Evolutionary conservation across 2,329 filamentous ascomycete genomes (phyloP), one percentile per base, ranked within the genome.

Genomic region (Claviceps pusilla): DNA sequence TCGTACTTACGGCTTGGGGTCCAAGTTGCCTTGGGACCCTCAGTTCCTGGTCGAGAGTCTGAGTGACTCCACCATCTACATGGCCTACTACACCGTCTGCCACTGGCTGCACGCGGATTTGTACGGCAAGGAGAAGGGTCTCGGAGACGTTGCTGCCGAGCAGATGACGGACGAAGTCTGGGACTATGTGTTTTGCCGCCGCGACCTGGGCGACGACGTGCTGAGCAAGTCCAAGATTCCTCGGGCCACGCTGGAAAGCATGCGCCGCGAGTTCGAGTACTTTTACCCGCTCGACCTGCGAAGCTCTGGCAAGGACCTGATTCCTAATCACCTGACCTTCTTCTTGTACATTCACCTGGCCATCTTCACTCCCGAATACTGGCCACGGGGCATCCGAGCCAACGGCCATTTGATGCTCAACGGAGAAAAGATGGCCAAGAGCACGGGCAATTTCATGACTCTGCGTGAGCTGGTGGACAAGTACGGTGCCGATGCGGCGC

Each of bases 391-490:
- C 58, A 78, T 97, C 60, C 86, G 93, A 59, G 84, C 87, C 58
- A 98, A 98, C 66, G 93, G 93, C 1, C 91, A 97, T 71, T 73
- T 97, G 64, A 82, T 95, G 69, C 77, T 98, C 59, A 98, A 98
- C 68, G 91, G 91, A 51, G 88, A 95, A 68, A 98, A 98, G 79
- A 98, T 98, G 93, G 86, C 83, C 68, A 98, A 98, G 76, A 91
- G 86, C 53, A 96, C 90, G 0, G 93, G 93, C 58, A 98, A 97
- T 73, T 98, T 98, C 76, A 77, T 98, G 68, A 97, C 93, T 11
- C 76, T 97, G 52, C 79, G 83, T 53, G 87, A 96, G 58, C 79
- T 90, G 35, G 85, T 91, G 14, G 79, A 83, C 62, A 98, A 98
- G 69, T 98, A 93, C 63, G 93, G 93, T 64, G 91, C 93, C 9